Base-by-base conservation (phyloP, 768 basidiomycete genomes). In the Exsudoporus frostii region DNA sequence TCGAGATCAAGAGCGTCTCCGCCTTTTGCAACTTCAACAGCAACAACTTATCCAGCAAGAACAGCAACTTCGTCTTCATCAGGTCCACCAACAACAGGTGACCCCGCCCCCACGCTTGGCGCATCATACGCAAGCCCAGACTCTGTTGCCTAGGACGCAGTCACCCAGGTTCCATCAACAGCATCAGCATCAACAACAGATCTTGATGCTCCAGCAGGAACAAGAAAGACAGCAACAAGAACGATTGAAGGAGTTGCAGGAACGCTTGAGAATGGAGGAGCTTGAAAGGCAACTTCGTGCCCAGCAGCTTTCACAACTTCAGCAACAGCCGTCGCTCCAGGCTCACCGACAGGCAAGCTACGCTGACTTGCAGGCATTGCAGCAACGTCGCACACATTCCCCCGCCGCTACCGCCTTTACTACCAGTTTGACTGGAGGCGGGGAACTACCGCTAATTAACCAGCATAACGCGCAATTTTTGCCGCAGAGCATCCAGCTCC, bases 131-230 rank as follows among this genome's bases (percentile, higher is more conserved):
- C 65, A 58, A 22, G 29, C 54, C 11, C 65, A 62, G 48, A 41
- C 45, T 4, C 30, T 69, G 40, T 42, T 69, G 40, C 83, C 86
- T 6, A 79, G 81, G 20, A 83, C 86, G 4, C 88, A 88, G 60
- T 89, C 88, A 3, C 88, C 87, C n/a, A 81, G 87, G 19, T 88
- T 90, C 68, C 79, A 86, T 58, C 86, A 88, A 50, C 84, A 87
- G 59, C 79, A 86, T 52, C 86, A 88, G 53, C 84, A 87, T 63
- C 77, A 88, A 53, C 83, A 87, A 42, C 88, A 88, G 64, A 78
- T 84, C 47, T 66, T 86, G 52, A 74, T 84, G 38, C 71, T 85
- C 19, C 87, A 87, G 60, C 83, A 86, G 54, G 83, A 88, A 58
- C 82, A 86, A 59, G 80, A 84, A 53, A 75, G 77, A 57, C 81